Evolutionary conservation across 257 asterid genomes (phyloP).

Genomic region (Solanum dulcamara): DNA sequence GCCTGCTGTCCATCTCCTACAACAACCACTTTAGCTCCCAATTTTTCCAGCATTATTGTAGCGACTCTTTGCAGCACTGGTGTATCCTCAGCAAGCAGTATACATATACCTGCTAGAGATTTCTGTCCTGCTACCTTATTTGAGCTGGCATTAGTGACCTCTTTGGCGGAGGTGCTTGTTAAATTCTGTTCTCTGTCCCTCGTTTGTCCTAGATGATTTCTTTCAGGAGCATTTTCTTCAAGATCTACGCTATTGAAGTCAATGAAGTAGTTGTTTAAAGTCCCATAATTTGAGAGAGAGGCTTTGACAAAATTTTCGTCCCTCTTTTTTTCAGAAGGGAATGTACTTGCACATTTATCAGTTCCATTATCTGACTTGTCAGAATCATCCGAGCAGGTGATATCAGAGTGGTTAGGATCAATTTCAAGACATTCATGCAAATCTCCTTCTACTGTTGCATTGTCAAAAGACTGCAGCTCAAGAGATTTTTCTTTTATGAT

Average conservation of each 20-base stretch:
- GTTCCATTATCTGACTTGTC: slow-evolving; percentile 40
- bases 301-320: slow-evolving; percentile 3
- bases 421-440: slow-evolving; percentile 46
- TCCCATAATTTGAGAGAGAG: slow-evolving; percentile 1
- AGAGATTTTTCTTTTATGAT: slow-evolving; percentile 25
- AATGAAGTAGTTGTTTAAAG: slow-evolving; percentile 2
- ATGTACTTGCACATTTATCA: not conserved
- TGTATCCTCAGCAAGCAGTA: slow-evolving; percentile 88
- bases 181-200: slow-evolving; percentile 2
- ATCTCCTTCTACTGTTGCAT: slow-evolving; percentile 22
- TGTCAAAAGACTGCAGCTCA: slow-evolving; percentile 17
- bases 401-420: slow-evolving; percentile 36
- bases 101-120: slow-evolving; percentile 49
- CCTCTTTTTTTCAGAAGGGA: slow-evolving; percentile 5
- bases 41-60: slow-evolving; percentile 79
- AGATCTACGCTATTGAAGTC: slow-evolving; percentile 9
- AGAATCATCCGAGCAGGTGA: slow-evolving; percentile 53
- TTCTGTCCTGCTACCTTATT: slow-evolving; percentile 17
- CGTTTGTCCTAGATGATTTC: slow-evolving; percentile 1
- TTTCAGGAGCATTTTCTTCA: slow-evolving; percentile 14
- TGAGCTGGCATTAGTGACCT: slow-evolving; percentile 7
- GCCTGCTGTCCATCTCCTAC: slow-evolving; percentile 90
- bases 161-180: slow-evolving; percentile 3
- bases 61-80: slow-evolving; percentile 87
- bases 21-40: slow-evolving; percentile 72